Percentiles rank a stretch among this genome's conserved stretches.
These are phyloP conservation scores for Rhizophora apiculata DNA, from an alignment of 345 rosid species.

Conservation along the genomic window DNA sequence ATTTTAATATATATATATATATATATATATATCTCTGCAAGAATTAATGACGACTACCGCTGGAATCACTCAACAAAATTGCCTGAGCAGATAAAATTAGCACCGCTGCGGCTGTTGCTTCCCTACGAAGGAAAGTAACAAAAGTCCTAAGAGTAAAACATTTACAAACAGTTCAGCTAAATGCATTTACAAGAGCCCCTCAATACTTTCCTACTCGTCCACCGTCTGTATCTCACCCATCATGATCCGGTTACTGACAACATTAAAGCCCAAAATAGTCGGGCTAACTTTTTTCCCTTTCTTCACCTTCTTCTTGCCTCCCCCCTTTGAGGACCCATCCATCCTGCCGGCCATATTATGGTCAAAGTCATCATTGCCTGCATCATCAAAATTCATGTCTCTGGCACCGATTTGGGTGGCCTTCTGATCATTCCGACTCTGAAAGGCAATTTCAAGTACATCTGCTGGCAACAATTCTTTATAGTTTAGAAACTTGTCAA, in stretches of 20 bases:
- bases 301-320: constrained; percentile 79
- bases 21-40: too few species aligned
- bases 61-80: constrained; percentile 37
- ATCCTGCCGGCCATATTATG: constrained; percentile 7
- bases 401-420: constrained; percentile 32
- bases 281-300: constrained; percentile 88
- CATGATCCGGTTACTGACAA: constrained; percentile 96
- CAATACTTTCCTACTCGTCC: constrained; percentile 50
- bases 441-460: constrained; percentile 87
- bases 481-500: constrained; percentile 88
- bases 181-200: constrained; percentile 43
- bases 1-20: too few species aligned
- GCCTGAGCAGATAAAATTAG: constrained; percentile 41
- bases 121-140: constrained; percentile 17
- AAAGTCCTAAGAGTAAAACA: constrained; percentile 25
- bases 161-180: constrained; percentile 33
- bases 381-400: constrained; percentile 42
- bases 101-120: constrained; percentile 25
- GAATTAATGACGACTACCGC: constrained; percentile 2
- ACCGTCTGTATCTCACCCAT: constrained; percentile 94
- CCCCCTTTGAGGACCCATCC: constrained; percentile 58
- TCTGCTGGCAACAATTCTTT: constrained; percentile 77
- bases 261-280: constrained; percentile 76
- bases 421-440: constrained; percentile 43
- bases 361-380: constrained; percentile 21